phyloP scores from a whole-genome alignment of 768 basidiomycete genomes.

The Trametes cingulata region DNA sequence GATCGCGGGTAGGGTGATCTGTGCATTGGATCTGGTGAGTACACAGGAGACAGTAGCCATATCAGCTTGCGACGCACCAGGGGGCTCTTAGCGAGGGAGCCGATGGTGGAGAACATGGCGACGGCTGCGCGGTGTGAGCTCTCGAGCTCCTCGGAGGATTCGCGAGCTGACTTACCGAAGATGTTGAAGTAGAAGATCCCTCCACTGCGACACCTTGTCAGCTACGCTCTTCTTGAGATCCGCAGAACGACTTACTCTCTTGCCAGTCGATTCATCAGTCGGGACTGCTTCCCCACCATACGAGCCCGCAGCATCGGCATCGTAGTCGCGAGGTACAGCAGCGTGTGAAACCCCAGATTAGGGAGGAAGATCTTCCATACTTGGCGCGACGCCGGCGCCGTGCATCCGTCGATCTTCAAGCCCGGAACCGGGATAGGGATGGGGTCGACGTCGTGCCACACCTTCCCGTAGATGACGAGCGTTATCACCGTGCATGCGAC shows the following conservation, averaged over 20 bases:
- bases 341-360: conserved; percentile 21
- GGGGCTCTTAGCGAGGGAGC: conserved; percentile 1
- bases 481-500: conserved; percentile 7
- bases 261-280: conserved; percentile 19
- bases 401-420: conserved; percentile 16
- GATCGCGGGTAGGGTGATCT: conserved; percentile 12
- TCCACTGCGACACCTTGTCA: conserved; percentile 10
- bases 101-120: conserved; percentile 20
- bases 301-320: conserved; percentile 16
- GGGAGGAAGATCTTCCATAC: conserved; percentile 23
- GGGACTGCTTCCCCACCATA: conserved; percentile 5
- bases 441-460: conserved; percentile 16
- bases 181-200: conserved; percentile 22
- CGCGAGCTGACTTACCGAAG: conserved; percentile 9
- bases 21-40: not conserved
- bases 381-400: conserved; percentile 16
- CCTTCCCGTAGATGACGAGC: not conserved
- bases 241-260: conserved; percentile 16
- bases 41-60: too few relatives aligned
- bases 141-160: too few relatives aligned
- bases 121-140: not conserved
- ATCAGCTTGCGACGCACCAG: not conserved
- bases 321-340: conserved; percentile 23
- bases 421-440: conserved; percentile 8
- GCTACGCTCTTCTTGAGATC: not conserved